Percentiles rank a stretch among this genome's conserved stretches.
Conservation (phyloP, 768 basidiomycete genomes). For the Sarcodon aspratus region DNA sequence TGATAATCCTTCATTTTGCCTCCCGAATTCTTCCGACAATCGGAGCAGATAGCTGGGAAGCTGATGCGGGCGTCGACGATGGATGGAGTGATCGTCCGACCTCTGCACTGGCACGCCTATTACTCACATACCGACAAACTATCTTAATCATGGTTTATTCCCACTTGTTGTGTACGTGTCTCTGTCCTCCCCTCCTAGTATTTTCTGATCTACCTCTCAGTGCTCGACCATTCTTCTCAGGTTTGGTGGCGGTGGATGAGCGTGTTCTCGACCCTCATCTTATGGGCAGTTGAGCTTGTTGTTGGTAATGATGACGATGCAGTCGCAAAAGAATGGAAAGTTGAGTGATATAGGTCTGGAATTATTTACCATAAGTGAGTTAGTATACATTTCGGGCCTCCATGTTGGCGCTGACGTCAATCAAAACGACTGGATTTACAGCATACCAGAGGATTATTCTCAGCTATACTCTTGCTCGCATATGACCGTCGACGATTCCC, state of each 20-base stretch:
- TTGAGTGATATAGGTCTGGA: slow-evolving; percentile 34
- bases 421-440: too few relatives aligned
- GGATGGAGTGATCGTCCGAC: slow-evolving; percentile 77
- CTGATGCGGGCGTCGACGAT: slow-evolving; percentile 47
- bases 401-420: too few relatives aligned
- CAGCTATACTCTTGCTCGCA: too few relatives aligned
- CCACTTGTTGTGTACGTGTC: slow-evolving; percentile 61
- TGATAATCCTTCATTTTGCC: slow-evolving; percentile 72
- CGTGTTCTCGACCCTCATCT: slow-evolving; percentile 73
- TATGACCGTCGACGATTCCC: too few relatives aligned
- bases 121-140: slow-evolving; percentile 74
- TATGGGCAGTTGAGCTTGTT: slow-evolving; percentile 76
- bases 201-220: slow-evolving; percentile 23
- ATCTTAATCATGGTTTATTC: slow-evolving; percentile 86
- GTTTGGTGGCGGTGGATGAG: slow-evolving; percentile 93
- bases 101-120: slow-evolving; percentile 58
- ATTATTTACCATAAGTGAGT: background rate
- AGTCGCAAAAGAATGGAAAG: slow-evolving; percentile 62
- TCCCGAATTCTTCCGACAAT: slow-evolving; percentile 79
- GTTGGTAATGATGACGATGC: slow-evolving; percentile 66
- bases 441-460: too few relatives aligned
- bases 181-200: background rate
- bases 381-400: too few relatives aligned
- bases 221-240: slow-evolving; percentile 82
- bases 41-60: slow-evolving; percentile 71